Percentiles rank a stretch among this genome's conserved stretches.
phyloP scores from a whole-genome alignment of 805 yeast species.

The Metschnikowia orientalis region DNA sequence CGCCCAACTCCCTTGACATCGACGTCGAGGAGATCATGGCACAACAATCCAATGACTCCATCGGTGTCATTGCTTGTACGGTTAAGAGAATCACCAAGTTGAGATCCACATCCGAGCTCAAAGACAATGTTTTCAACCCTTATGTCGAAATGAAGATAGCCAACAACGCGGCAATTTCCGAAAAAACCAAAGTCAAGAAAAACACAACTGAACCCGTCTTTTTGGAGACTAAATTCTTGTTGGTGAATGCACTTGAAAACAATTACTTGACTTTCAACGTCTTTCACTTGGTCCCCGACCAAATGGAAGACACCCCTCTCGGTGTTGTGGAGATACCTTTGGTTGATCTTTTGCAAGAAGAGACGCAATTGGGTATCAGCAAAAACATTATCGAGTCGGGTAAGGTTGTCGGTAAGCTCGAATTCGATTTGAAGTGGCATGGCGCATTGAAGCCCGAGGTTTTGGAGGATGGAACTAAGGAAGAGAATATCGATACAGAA shows the following conservation, averaged over 20 bases:
- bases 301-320: slow-evolving; percentile 50
- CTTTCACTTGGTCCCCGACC: slow-evolving; percentile 48
- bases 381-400: slow-evolving; percentile 47
- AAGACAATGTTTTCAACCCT: slow-evolving; percentile 47
- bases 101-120: slow-evolving; percentile 39
- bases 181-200: slow-evolving; percentile 56
- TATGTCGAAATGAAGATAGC: slow-evolving; percentile 43
- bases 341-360: slow-evolving; percentile 56
- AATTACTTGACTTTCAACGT: slow-evolving; percentile 50
- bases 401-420: slow-evolving; percentile 53
- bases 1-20: slow-evolving; percentile 74
- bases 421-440: slow-evolving; percentile 52
- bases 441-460: slow-evolving; percentile 43
- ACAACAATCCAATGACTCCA: slow-evolving; percentile 59
- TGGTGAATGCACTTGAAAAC: slow-evolving; percentile 54
- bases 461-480: slow-evolving; percentile 48
- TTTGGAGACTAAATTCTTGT: slow-evolving; percentile 60
- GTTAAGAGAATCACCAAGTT: slow-evolving; percentile 49
- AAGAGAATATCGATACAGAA: slow-evolving; percentile 54
- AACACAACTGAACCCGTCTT: slow-evolving; percentile 55
- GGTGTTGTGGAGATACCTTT: slow-evolving; percentile 51
- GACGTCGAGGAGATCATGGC: slow-evolving; percentile 71
- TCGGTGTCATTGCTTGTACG: slow-evolving; percentile 65
- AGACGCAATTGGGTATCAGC: slow-evolving; percentile 38
- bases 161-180: slow-evolving; percentile 40